Percentiles rank a stretch among this genome's conserved stretches.
Evolutionary conservation across 345 rosid species (phyloP).

Genomic region (Euphorbia pulcherrima): DNA sequence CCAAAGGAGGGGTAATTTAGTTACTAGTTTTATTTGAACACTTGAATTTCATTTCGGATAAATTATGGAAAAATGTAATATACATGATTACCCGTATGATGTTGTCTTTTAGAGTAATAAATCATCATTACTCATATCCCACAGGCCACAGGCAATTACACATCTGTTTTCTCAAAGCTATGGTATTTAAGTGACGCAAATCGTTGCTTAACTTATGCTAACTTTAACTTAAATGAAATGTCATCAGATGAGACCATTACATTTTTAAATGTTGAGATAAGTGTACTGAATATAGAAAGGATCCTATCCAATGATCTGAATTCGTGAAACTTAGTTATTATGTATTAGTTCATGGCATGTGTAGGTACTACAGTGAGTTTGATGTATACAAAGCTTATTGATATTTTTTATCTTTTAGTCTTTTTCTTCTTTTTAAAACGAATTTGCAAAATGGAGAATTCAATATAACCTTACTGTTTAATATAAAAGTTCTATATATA

Average conservation of each 20-base stretch:
- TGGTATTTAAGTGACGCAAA: conserved; percentile 3
- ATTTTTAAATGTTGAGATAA: background rate
- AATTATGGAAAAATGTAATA: background rate
- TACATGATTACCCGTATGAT: background rate
- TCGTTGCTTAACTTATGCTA: background rate
- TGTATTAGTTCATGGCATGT: background rate
- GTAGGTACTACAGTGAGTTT: conserved; percentile 3
- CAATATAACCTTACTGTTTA: background rate
- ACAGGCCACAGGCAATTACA: background rate
- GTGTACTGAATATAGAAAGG: background rate
- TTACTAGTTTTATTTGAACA: conserved; percentile 16
- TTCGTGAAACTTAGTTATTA: conserved; percentile 1
- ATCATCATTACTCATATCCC: background rate
- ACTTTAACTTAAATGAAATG: background rate
- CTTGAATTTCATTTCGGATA: conserved; percentile 7
- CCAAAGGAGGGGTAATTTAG: conserved; percentile 94
- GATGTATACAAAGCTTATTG: background rate
- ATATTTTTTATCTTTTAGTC: too few species aligned
- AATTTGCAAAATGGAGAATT: background rate
- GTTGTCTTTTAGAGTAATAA: background rate
- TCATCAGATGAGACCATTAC: background rate
- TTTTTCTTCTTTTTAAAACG: background rate
- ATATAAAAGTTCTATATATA: background rate
- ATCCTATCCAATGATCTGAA: background rate
- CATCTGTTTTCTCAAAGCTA: background rate